phyloP scores from a whole-genome alignment of 2,329 filamentous ascomycete species.

The Arthrobotrys pseudoclavata region DNA sequence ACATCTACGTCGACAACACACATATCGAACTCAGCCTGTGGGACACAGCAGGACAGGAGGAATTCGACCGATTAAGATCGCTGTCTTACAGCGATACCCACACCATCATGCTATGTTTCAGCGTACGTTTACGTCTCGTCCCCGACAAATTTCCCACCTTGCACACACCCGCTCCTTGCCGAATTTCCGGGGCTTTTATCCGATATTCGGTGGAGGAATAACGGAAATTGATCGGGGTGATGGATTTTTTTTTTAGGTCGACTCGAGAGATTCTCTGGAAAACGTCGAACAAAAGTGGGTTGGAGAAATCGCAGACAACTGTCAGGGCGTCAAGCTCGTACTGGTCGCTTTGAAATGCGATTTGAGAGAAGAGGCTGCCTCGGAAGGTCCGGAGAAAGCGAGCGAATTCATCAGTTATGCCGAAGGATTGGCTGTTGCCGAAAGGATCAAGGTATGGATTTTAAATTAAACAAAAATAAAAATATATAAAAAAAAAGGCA shows the following conservation, averaged over 20 bases:
- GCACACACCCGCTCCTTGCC: not conserved
- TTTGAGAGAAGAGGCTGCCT: conserved; percentile 80
- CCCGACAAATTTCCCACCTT: not conserved
- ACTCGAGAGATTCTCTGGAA: conserved; percentile 94
- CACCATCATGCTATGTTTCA: conserved; percentile 98
- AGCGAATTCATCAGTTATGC: conserved; percentile 62
- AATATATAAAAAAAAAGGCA: not conserved
- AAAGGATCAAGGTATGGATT: conserved; percentile 62
- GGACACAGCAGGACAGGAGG: conserved; percentile 98
- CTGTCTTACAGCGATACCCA: conserved; percentile 98
- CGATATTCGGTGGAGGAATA: conserved; percentile 26
- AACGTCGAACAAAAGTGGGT: conserved; percentile 99
- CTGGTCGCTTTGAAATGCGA: conserved; percentile 97
- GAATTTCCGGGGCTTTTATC: conserved; percentile 7
- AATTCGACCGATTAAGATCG: conserved; percentile 95
- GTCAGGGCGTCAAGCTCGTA: conserved; percentile 92
- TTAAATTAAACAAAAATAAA: not conserved
- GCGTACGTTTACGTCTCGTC: conserved; percentile 68
- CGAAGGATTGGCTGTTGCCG: conserved; percentile 63
- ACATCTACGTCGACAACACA: conserved; percentile 97
- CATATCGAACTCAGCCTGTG: conserved; percentile 98
- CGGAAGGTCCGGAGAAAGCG: conserved; percentile 75
- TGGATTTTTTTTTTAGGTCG: conserved; percentile 71
- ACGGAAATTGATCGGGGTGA: not conserved
- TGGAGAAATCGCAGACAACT: conserved; percentile 97